A percentile compares a stretch with the other conserved stretches of the same genome.
These are phyloP conservation scores for Serendipita vermifera DNA, from an alignment of 768 basidiomycete genomes.

Conservation along the genomic window DNA sequence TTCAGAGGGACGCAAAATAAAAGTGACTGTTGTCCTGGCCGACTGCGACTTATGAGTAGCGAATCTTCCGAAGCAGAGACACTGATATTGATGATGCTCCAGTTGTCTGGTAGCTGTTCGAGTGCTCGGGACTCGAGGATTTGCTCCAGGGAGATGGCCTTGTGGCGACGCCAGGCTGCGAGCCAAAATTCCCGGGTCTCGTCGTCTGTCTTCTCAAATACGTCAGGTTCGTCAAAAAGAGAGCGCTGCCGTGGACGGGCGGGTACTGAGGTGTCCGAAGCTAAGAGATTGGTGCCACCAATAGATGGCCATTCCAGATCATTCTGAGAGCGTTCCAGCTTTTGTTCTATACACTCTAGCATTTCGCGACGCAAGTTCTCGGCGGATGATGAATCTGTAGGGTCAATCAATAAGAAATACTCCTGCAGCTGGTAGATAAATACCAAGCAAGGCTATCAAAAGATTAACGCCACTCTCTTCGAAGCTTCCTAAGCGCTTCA, in stretches of 20 bases:
- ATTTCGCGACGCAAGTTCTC: slow-evolving; percentile 78
- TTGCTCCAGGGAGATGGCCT: background rate
- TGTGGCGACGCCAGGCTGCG: too few relatives aligned
- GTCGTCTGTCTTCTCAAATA: slow-evolving; percentile 21
- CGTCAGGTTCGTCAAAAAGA: slow-evolving; percentile 18
- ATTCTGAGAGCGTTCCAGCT: slow-evolving; percentile 43
- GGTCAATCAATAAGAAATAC: too few relatives aligned
- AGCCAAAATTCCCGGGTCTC: too few relatives aligned
- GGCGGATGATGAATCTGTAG: slow-evolving; percentile 55
- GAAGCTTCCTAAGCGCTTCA: slow-evolving; percentile 43
- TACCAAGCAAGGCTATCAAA: background rate
- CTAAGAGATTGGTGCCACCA: background rate
- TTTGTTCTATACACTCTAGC: slow-evolving; percentile 64
- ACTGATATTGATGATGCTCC: slow-evolving; percentile 75
- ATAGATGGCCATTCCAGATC: slow-evolving; percentile 67
- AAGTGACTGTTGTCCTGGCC: slow-evolving; percentile 46
- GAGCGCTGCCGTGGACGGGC: slow-evolving; percentile 21
- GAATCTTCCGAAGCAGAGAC: slow-evolving; percentile 73
- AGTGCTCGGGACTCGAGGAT: background rate
- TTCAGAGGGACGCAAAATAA: slow-evolving; percentile 79
- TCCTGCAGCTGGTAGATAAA: slow-evolving; percentile 1
- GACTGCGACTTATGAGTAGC: slow-evolving; percentile 71
- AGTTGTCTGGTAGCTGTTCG: slow-evolving; percentile 48
- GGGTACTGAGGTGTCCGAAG: slow-evolving; percentile 28
- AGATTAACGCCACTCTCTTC: slow-evolving; percentile 33